Evolutionary conservation across 1,139 yeast genomes (phyloP).

Genomic region (Debaryomyces singareniensis): DNA sequence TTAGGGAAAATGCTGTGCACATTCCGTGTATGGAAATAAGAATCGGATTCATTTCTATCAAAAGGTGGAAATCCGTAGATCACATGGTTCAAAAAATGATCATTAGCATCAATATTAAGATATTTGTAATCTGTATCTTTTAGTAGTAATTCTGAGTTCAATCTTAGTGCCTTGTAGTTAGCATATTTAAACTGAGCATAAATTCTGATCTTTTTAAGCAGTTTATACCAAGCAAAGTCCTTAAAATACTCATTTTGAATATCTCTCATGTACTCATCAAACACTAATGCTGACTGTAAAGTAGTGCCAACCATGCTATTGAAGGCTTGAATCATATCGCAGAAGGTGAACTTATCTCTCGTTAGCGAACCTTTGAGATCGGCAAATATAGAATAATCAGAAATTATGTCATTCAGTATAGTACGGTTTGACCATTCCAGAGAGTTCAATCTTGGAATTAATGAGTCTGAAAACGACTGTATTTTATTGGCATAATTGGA

Average conservation of each 20-base stretch:
- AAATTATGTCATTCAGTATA: neutral
- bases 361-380: slow-evolving; percentile 10
- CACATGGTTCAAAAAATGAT: slow-evolving; percentile 18
- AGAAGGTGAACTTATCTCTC: slow-evolving; percentile 11
- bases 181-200: slow-evolving; percentile 52
- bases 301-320: slow-evolving; percentile 9
- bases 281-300: slow-evolving; percentile 13
- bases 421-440: neutral
- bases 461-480: slow-evolving; percentile 11
- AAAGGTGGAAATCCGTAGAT: slow-evolving; percentile 18
- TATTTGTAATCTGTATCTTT: slow-evolving; percentile 18
- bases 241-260: slow-evolving; percentile 44
- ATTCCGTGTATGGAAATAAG: slow-evolving; percentile 8
- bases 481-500: slow-evolving; percentile 17
- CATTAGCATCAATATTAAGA: slow-evolving; percentile 8
- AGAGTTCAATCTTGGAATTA: slow-evolving; percentile 6
- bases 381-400: slow-evolving; percentile 9
- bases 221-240: slow-evolving; percentile 70
- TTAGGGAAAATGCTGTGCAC: slow-evolving; percentile 18
- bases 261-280: slow-evolving; percentile 29
- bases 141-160: slow-evolving; percentile 35
- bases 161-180: slow-evolving; percentile 45
- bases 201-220: slow-evolving; percentile 49
- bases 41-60: slow-evolving; percentile 4
- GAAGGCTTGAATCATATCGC: slow-evolving; percentile 15